These are phyloP conservation scores for Meyerozyma guilliermondii DNA, from an alignment of 1,139 yeast species.

Conservation along the genomic window DNA sequence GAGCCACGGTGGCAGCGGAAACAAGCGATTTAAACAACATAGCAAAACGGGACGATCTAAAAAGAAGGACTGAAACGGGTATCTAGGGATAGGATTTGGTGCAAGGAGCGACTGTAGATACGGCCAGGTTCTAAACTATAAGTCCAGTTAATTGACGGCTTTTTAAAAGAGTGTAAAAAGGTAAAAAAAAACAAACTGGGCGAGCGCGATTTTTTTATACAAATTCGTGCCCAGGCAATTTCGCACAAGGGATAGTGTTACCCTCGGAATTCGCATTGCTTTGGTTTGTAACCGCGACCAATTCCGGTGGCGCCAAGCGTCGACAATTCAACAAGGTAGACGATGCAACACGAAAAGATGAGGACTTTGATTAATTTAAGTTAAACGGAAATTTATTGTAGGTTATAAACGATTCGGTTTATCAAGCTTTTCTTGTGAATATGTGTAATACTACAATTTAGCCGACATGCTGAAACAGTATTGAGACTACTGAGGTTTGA, in stretches of 20 bases:
- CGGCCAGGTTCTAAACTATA: not conserved
- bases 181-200: conserved; percentile 2
- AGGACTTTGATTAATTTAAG: no score
- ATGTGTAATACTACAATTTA: not conserved
- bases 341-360: no score
- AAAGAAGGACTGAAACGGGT: conserved; percentile 2
- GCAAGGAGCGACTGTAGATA: conserved; percentile 2
- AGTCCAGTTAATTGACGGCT: not conserved
- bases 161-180: conserved; percentile 1
- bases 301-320: not conserved
- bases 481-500: no score
- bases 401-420: no score
- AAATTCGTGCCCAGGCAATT: not conserved
- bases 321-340: not conserved
- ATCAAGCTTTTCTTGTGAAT: no score
- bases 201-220: conserved; percentile 2
- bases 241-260: not conserved
- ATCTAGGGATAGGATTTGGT: not conserved
- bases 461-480: not conserved
- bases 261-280: conserved; percentile 1
- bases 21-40: conserved; percentile 24
- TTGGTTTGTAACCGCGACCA: not conserved
- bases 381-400: no score
- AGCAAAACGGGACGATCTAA: not conserved
- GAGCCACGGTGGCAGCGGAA: conserved; percentile 18